Base-by-base conservation (phyloP, 495 filamentous ascomycete species). In the Neurospora terricola region DNA sequence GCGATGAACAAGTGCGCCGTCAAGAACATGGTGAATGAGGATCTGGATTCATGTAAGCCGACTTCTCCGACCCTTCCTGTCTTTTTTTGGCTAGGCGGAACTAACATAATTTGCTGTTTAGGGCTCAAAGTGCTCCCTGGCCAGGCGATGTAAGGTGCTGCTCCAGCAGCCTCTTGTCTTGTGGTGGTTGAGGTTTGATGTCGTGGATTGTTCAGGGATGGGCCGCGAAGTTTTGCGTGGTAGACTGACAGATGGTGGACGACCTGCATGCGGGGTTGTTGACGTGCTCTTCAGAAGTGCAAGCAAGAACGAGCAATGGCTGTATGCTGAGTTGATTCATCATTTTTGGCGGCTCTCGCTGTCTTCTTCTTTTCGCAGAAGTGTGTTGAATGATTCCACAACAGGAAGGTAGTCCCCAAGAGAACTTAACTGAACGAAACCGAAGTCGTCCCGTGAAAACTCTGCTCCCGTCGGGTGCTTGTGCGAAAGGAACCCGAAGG, bases 41-140 rank as follows among this genome's bases (percentile, higher is more conserved):
- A 79, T 30, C 82, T 82, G 30, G 83, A 85, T 48, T 82, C 84
- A 74, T 87, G 85, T 87, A 81, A 78, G 86, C 69, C 3, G 12
- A 8, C 27, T 34, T 36, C 21, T 14, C 27, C 27, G 3, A 62
- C 12, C 27, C 21, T 62, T 9, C 2, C 14, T 62, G 2, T 42
- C 6, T 14, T 34, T 30, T 11, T 6, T 45, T 18, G 7, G 45
- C 21, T 14, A 54, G 10, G 1, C 21, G 5, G 21, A 23, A 59
- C 54, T 66, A 1, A 66, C 54, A 34, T 16, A 3, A 8, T 34
- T 16, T 34, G 3, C 1, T 66, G 23, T 66, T 18, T 9, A 66
- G 54, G 54, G 54, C 54, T 66, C 6, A 66, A 66, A 36, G 54
- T 18, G 2, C 54, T 66, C 7, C 54, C 54, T 4, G 54, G 54